Percentiles rank a stretch among this genome's conserved stretches.
phyloP scores from a whole-genome alignment of 2,329 filamentous ascomycete species.

The Neoascochyta sp. region DNA sequence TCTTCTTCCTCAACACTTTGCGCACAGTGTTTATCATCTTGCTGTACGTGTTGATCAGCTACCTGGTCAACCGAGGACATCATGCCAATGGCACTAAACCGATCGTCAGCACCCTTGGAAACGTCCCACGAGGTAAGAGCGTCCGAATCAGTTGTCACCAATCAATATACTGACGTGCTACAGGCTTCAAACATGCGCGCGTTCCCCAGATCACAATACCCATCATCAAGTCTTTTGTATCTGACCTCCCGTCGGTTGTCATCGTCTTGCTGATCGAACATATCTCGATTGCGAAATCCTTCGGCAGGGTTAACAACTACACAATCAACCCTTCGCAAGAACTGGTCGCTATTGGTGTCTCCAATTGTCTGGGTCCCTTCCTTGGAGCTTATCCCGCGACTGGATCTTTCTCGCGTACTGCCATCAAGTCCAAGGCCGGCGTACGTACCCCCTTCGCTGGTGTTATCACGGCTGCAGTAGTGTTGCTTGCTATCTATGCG shows the following conservation, averaged over 20 bases:
- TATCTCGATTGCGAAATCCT: conserved; percentile 95
- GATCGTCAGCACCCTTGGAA: conserved; percentile 61
- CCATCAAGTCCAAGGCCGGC: conserved; percentile 95
- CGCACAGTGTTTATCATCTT: conserved; percentile 88
- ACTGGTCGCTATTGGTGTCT: conserved; percentile 85
- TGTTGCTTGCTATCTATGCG: conserved; percentile 85
- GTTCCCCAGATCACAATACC: conserved; percentile 64
- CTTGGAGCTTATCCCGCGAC: conserved; percentile 87
- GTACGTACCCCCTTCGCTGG: conserved; percentile 88
- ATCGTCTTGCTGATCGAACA: conserved; percentile 97
- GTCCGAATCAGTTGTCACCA: too few species aligned
- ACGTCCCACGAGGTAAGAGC: conserved; percentile 44
- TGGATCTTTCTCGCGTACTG: conserved; percentile 92
- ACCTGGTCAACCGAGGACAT: conserved; percentile 67
- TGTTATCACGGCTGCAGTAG: conserved; percentile 79
- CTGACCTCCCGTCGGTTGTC: conserved; percentile 75
- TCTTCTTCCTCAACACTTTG: conserved; percentile 89
- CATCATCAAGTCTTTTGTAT: conserved; percentile 65
- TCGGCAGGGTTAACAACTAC: conserved; percentile 94
- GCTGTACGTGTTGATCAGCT: conserved; percentile 88
- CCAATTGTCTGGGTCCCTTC: conserved; percentile 86
- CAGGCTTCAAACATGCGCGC: conserved; percentile 76
- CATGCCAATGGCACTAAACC: conserved; percentile 54
- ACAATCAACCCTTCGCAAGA: conserved; percentile 94
- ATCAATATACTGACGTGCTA: too few species aligned